These are phyloP conservation scores for Trichoderma aggressivum DNA, from an alignment of 2,329 filamentous ascomycete genomes.

Conservation along the genomic window DNA sequence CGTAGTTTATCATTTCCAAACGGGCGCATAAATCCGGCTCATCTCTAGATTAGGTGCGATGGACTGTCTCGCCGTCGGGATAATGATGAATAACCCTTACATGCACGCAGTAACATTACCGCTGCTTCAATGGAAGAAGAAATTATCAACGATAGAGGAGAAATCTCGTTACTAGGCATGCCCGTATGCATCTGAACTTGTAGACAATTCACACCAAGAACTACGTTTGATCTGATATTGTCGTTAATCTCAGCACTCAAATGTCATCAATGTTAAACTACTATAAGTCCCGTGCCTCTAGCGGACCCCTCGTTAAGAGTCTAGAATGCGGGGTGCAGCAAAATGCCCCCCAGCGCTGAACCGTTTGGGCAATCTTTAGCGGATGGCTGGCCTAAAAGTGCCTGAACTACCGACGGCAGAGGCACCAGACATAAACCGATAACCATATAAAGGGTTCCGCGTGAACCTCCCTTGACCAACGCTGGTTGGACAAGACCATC, in stretches of 20 bases:
- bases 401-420: not conserved
- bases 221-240: not conserved
- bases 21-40: not conserved
- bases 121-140: not conserved
- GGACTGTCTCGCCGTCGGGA: not conserved
- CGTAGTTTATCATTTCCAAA: not conserved
- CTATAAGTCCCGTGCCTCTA: not conserved
- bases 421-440: not conserved
- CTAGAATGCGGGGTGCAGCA: slow-evolving; percentile 6
- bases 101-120: not conserved
- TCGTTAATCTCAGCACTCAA: not conserved
- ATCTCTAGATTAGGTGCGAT: not conserved
- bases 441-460: not conserved
- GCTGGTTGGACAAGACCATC: not conserved
- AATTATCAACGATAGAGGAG: not conserved
- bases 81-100: not conserved
- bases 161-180: not conserved
- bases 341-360: not conserved
- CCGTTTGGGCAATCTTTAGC: not conserved
- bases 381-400: not conserved
- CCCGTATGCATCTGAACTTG: not conserved
- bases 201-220: too few species aligned
- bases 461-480: not conserved
- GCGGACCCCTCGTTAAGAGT: not conserved
- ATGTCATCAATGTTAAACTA: not conserved